Conservation (phyloP, 148 eudicot genomes). For the Camellia japonica region DNA sequence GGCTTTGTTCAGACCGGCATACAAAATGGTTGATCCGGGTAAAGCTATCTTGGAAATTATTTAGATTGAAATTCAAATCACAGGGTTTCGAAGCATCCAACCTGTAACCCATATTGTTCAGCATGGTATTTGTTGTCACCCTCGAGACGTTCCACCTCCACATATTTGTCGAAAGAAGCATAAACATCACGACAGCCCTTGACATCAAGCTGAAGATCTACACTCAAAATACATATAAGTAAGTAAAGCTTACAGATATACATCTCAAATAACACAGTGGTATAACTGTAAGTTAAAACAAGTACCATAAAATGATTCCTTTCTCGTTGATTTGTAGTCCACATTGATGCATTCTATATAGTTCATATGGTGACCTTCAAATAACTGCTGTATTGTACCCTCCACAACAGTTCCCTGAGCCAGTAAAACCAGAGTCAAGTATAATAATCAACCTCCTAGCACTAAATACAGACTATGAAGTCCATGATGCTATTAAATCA, state of each 20-base stretch:
- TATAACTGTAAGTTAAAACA: conserved; percentile 4
- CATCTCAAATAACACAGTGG: neutral
- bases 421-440: conserved; percentile 12
- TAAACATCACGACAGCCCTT: conserved; percentile 41
- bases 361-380: conserved; percentile 37
- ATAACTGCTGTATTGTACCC: conserved; percentile 28
- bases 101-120: conserved; percentile 34
- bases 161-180: conserved; percentile 63
- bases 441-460: neutral
- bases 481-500: neutral
- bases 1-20: neutral
- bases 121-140: conserved; percentile 54
- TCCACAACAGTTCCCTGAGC: conserved; percentile 34
- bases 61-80: neutral
- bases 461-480: neutral
- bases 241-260: neutral
- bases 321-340: conserved; percentile 50
- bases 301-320: conserved; percentile 55
- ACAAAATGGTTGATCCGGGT: neutral
- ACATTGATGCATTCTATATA: conserved; percentile 37
- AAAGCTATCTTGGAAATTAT: neutral
- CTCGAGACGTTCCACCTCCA: conserved; percentile 49
- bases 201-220: conserved; percentile 36
- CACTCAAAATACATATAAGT: neutral
- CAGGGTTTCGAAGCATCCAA: neutral